These are phyloP conservation scores for Dictyophora rubrovolvata DNA, from an alignment of 768 basidiomycete species.

Conservation along the genomic window DNA sequence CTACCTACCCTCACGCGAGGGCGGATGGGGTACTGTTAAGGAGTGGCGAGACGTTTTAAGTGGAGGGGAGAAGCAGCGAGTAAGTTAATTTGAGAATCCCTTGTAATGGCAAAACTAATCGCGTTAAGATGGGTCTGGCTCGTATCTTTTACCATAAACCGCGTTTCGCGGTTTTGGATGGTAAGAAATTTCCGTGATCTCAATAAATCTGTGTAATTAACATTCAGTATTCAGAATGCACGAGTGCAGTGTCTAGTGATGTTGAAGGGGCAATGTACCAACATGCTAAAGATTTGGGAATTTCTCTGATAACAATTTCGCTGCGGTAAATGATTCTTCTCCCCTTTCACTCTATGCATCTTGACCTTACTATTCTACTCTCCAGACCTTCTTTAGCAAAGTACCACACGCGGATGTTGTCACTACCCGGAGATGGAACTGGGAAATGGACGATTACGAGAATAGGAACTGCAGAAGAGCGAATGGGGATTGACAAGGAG, in stretches of 20 bases:
- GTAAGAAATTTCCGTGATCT: constrained; percentile 30
- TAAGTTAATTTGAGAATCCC: constrained; percentile 22
- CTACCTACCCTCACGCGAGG: constrained; percentile 80
- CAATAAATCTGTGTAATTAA: neutral
- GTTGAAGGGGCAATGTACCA: constrained; percentile 96
- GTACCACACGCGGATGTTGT: constrained; percentile 82
- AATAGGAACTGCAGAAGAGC: constrained; percentile 65
- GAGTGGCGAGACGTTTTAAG: constrained; percentile 96
- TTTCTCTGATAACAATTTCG: constrained; percentile 90
- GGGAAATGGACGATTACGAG: constrained; percentile 63
- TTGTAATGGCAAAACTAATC: constrained; percentile 6
- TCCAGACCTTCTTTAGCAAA: constrained; percentile 71
- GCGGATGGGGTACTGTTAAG: constrained; percentile 81
- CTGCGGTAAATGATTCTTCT: constrained; percentile 42
- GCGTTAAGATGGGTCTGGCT: constrained; percentile 72
- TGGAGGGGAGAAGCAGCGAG: constrained; percentile 94
- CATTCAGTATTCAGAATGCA: constrained; percentile 59
- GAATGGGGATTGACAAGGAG: constrained; percentile 66
- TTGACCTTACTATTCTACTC: neutral
- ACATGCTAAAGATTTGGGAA: constrained; percentile 76
- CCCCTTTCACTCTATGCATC: neutral
- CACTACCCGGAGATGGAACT: constrained; percentile 60
- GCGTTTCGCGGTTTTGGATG: constrained; percentile 76
- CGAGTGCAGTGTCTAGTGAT: constrained; percentile 90
- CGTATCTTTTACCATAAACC: constrained; percentile 86